phyloP scores from a whole-genome alignment of 1,284 basidiomycete species.

The Cutaneotrichosporon sp. region DNA sequence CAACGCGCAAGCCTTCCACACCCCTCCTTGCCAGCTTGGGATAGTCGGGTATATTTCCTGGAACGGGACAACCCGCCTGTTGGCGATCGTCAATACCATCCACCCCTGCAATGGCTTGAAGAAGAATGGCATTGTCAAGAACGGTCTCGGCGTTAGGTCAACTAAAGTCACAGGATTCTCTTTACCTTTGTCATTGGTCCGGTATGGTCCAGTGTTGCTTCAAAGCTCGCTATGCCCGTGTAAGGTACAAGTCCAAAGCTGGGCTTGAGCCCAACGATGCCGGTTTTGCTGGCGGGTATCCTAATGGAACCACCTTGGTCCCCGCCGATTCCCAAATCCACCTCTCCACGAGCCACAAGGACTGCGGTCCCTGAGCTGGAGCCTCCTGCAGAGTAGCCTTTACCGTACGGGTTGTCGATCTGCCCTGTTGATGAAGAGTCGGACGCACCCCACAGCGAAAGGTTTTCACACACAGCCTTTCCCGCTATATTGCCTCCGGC shows the following conservation, averaged over 20 bases:
- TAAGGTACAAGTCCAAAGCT: conserved; percentile 54
- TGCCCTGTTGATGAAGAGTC: conserved; percentile 26
- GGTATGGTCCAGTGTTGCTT: conserved; percentile 49
- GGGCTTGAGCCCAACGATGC: conserved; percentile 54
- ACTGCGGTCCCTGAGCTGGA: conserved; percentile 52
- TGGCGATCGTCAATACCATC: conserved; percentile 54
- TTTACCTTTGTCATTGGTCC: conserved; percentile 28
- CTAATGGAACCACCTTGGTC: conserved; percentile 53
- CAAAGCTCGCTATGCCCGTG: conserved; percentile 51
- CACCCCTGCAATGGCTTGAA: conserved; percentile 52
- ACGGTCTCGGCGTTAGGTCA: conserved; percentile 44
- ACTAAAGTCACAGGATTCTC: not conserved
- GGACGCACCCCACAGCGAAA: conserved; percentile 24
- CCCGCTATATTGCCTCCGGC: conserved; percentile 50
- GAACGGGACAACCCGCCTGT: conserved; percentile 50
- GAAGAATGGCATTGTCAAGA: conserved; percentile 50
- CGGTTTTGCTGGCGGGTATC: conserved; percentile 51
- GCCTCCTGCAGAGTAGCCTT: conserved; percentile 52
- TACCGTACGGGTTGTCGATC: conserved; percentile 52
- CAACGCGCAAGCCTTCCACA: conserved; percentile 48
- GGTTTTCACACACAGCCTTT: conserved; percentile 49
- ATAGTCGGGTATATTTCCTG: conserved; percentile 48
- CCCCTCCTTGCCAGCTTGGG: conserved; percentile 26
- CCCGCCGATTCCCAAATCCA: conserved; percentile 53
- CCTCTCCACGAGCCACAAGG: conserved; percentile 49